Percentiles rank a stretch among this genome's conserved stretches.
Conservation (phyloP, 2,329 filamentous ascomycete genomes). For the Neofusicoccum laricinum region DNA sequence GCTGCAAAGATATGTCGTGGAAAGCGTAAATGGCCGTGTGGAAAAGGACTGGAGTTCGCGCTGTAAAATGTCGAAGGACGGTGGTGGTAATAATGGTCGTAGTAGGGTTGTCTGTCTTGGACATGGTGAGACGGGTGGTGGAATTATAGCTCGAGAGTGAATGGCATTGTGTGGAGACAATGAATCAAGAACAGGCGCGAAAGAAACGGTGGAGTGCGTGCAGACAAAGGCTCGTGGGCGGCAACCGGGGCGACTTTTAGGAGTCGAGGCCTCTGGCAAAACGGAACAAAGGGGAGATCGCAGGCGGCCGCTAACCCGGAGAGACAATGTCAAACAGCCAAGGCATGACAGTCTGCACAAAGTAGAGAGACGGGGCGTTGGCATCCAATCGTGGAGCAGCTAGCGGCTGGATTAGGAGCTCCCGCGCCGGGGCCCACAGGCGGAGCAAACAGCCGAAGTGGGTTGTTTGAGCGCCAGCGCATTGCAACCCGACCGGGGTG, state of each 20-base stretch:
- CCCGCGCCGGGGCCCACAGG: not conserved
- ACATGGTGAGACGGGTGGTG: not conserved
- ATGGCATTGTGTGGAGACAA: conserved; percentile 7
- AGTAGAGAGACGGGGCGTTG: not conserved
- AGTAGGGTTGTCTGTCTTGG: not conserved
- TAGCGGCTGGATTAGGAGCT: not conserved
- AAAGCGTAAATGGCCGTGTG: not conserved
- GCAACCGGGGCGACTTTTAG: not conserved
- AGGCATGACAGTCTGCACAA: not conserved
- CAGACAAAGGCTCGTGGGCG: not conserved
- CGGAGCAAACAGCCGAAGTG: not conserved
- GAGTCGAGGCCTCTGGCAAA: not conserved
- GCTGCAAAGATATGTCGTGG: not conserved
- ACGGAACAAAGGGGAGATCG: not conserved
- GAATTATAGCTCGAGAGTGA: not conserved
- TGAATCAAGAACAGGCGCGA: not conserved
- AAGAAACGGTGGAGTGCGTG: not conserved
- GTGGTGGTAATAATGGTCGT: not conserved
- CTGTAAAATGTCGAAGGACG: not conserved
- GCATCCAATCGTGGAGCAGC: conserved; percentile 6
- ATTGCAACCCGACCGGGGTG: not conserved
- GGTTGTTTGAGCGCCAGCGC: conserved; percentile 6
- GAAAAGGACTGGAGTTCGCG: not conserved
- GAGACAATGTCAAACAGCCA: conserved; percentile 9
- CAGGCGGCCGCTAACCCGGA: not conserved